Base-by-base conservation (phyloP, 108 stramenopile genomes). In the Mediolabrus comicus region DNA sequence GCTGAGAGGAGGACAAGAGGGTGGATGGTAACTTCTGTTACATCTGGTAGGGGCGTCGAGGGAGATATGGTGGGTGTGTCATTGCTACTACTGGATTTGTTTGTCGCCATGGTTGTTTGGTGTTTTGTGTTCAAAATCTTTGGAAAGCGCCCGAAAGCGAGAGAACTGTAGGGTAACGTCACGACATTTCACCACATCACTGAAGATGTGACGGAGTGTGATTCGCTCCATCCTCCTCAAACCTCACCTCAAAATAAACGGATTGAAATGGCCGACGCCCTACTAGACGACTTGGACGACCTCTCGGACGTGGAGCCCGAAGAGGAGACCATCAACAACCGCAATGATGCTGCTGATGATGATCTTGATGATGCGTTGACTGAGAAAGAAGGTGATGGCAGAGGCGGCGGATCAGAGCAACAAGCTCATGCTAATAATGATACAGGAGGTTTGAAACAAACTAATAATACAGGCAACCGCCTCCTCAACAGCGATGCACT, bases 1-100 rank as follows among this genome's bases (percentile, higher is more conserved):
- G 92, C 97, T 35, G 87, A 91, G 60, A 99, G 87, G 22, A 99
- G 90, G 17, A 99, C 98, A 24, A 99, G 80, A 3, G 98, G 98
- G 84, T 99, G 97, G 62, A 98, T 89, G 13, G 94, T 91, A 25
- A 98, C 96, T 56, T 92, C 80, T 34, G 67, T 29, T 26, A 71
- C 59, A 12, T 70, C 69, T 41, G 58, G 67, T 5, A 10, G 12
- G 25, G 52, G 16, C 2, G 32, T 4, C 13, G 52, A 38, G 22
- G 60, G 16, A 3, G 60, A 39, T 35, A 17, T 0, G 4, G 16
- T 17, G 17, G 41, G 33, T 3, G 33, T 2, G 3, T 43, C 41
- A 19, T 43, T 43, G 33, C 33, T 33, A 7, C 41, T 43, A 6
- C 16, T 43, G 41, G 41, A 13, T 17, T 11, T 43, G 1, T n/a